Evolutionary conservation across 768 basidiomycete genomes (phyloP).

Genomic region (Leucosporidium scottii): DNA sequence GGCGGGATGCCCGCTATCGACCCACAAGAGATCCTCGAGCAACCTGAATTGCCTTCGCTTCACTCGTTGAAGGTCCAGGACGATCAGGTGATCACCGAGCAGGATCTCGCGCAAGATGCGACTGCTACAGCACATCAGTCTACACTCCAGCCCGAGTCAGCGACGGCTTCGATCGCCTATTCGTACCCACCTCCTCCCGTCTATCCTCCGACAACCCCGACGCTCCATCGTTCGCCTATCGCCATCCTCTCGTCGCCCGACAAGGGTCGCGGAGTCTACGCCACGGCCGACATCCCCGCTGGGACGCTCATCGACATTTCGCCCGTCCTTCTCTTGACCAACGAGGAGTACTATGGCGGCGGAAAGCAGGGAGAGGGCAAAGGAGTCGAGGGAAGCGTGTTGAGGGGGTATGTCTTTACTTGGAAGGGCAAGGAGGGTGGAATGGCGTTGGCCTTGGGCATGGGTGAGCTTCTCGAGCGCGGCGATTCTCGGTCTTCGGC

Average conservation of each 20-base stretch:
- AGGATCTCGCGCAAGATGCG: too few species aligned
- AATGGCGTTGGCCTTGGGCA: constrained; percentile 70
- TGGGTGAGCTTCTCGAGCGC: constrained; percentile 50
- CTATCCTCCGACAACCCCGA: constrained; percentile 25
- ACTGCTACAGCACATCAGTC: too few species aligned
- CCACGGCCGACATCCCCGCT: constrained; percentile 53
- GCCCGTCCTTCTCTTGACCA: constrained; percentile 69
- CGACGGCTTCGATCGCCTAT: not conserved
- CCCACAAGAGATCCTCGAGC: too few species aligned
- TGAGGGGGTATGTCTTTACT: constrained; percentile 69
- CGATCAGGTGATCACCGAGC: too few species aligned
- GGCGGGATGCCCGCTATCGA: too few species aligned
- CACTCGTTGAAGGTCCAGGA: too few species aligned
- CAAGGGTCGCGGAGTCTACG: constrained; percentile 46
- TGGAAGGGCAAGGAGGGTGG: constrained; percentile 57
- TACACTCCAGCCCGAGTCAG: too few species aligned
- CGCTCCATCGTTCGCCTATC: constrained; percentile 40
- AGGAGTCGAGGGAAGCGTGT: constrained; percentile 55
- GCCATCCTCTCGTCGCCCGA: constrained; percentile 36
- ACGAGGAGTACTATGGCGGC: constrained; percentile 57
- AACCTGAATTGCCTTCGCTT: too few species aligned
- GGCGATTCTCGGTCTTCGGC: not conserved
- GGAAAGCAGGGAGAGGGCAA: constrained; percentile 26
- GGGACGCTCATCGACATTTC: constrained; percentile 71
- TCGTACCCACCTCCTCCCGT: constrained; percentile 2